Percentiles rank a stretch among this genome's conserved stretches.
Conservation (phyloP, 2,329 filamentous ascomycete genomes). For the Cyanodermella asteris region DNA sequence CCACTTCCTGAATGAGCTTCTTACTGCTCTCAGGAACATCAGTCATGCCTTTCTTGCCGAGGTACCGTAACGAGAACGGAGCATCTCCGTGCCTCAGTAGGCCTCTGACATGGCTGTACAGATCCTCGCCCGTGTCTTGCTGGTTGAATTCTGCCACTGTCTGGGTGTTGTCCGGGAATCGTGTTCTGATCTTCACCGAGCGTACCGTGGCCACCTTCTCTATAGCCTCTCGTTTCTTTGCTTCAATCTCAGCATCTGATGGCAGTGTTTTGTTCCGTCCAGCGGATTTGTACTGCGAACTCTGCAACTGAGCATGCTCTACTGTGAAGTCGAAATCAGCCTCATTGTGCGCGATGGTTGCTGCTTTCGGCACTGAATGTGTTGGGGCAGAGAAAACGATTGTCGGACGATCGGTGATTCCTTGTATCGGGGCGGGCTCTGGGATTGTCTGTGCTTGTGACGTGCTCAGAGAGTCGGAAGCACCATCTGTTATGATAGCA, state of each 20-base stretch:
- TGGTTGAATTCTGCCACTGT: slow-evolving; percentile 51
- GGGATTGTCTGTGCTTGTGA: too few relatives aligned
- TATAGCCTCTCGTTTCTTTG: slow-evolving; percentile 42
- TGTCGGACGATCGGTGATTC: slow-evolving; percentile 26
- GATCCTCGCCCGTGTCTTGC: slow-evolving; percentile 42
- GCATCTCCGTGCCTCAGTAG: slow-evolving; percentile 45
- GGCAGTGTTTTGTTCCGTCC: slow-evolving; percentile 55
- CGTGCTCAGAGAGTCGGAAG: too few relatives aligned
- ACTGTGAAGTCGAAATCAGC: slow-evolving; percentile 57
- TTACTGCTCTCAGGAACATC: slow-evolving; percentile 22
- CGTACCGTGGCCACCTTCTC: slow-evolving; percentile 44
- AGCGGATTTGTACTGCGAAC: slow-evolving; percentile 38
- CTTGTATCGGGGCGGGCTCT: background rate
- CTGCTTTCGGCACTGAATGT: slow-evolving; percentile 52
- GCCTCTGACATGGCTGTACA: slow-evolving; percentile 53
- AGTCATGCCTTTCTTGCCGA: slow-evolving; percentile 31
- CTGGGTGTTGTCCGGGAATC: slow-evolving; percentile 70
- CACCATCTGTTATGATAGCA: too few relatives aligned
- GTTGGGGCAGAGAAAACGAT: slow-evolving; percentile 60
- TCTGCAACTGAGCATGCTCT: slow-evolving; percentile 53
- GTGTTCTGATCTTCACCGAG: slow-evolving; percentile 53
- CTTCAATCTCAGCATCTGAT: slow-evolving; percentile 62
- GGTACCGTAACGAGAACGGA: slow-evolving; percentile 50
- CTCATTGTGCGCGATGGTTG: slow-evolving; percentile 43
- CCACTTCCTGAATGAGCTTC: slow-evolving; percentile 49